Base-by-base conservation (phyloP, 2,329 filamentous ascomycete genomes). In the Metarhizium brunneum region DNA sequence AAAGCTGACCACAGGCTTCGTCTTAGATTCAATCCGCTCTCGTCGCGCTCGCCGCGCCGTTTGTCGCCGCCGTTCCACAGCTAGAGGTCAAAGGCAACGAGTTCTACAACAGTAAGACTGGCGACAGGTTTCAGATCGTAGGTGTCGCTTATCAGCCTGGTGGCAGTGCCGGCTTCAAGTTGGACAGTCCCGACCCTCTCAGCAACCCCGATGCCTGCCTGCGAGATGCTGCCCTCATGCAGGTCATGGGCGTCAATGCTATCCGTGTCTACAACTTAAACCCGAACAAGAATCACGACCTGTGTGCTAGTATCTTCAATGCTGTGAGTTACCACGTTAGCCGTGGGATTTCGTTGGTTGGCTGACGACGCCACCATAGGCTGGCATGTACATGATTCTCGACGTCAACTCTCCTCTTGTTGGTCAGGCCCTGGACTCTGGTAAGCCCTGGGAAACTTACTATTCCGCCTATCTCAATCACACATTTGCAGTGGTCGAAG, bases 231-330 rank as follows among this genome's bases (percentile, higher is more conserved):
- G 82, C 83, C 36, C 73, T 86, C 57, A 80, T 86, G 76, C 83
- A 87, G 73, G 71, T 76, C 54, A 74, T 86, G 54, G 82, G 84
- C 59, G 74, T 86, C 67, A 87, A 87, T 72, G 76, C 84, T 58
- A 83, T 87, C 64, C 84, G 84, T 52, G 82, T 86, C n/a, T 87
- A 86, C 73, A 86, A 86, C 73, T 68, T 86, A 58, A 78, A 84
- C 67, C 84, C 83, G 35, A 69, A 84, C 63, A 69, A 85, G 59
- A 85, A 86, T 74, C 84, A 86, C 65, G 83, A 86, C 61, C 75
- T 80, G 60, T 87, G 84, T 64, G 83, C 81, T 57, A 84, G 80
- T 62, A 84, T 86, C 64, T 87, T 86, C 75, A 86, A 87, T 61
- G 78, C 80, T 30, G 77, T 74, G 61, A 54, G 68, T 69, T 6